Evolutionary conservation across 345 rosid species (phyloP), one percentile per base, ranked within the genome.

Genomic region (thale cress (Arabidopsis thaliana)): DNA sequence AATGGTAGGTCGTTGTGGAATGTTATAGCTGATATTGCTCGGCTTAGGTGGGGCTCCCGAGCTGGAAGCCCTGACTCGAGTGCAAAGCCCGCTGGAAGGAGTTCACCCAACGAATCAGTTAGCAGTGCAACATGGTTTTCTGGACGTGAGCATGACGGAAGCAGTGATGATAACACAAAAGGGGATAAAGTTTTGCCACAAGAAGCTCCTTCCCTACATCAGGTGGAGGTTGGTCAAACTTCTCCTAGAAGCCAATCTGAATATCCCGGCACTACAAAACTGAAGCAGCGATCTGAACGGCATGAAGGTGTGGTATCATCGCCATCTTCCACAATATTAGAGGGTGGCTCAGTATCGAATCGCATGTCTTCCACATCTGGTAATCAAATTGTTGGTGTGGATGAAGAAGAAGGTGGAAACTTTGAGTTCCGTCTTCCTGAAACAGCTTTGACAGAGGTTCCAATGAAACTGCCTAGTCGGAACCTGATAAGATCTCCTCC

Each of bases 81-180:
- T 79, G 63, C 73, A 53, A 84, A 59, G 69, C 83, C 87, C 2
- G 82, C 82, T 53, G 85, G 77, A 77, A 92, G 84, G 84, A 82
- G 80, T 85, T 83, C 86, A 28, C 83, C 96, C 28, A 75, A 74
- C 77, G 96, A 83, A 71, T 90, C 97, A 65, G 80, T 73, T 67
- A 75, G 83, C 36, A 87, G 88, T 63, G 97, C 85, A 59, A 74
- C 91, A 40, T 90, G 91, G 92, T 87, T 95, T 82, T 95, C 97
- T 75, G 97, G 96, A 41, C 93, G 38, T 80, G 99, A 90, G 69
- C 87, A 75, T 37, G 90, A 82, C 7, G 93, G 89, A 64, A 89
- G 72, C 55, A 82, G 69, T 69, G 92, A 86, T 28, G 86, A 86
- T 59, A 85, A 78, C 66, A 67, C 65, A 32, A 82, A 82, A 78